phyloP scores from a whole-genome alignment of 1,284 basidiomycete species.

The Neonothopanus nambi region DNA sequence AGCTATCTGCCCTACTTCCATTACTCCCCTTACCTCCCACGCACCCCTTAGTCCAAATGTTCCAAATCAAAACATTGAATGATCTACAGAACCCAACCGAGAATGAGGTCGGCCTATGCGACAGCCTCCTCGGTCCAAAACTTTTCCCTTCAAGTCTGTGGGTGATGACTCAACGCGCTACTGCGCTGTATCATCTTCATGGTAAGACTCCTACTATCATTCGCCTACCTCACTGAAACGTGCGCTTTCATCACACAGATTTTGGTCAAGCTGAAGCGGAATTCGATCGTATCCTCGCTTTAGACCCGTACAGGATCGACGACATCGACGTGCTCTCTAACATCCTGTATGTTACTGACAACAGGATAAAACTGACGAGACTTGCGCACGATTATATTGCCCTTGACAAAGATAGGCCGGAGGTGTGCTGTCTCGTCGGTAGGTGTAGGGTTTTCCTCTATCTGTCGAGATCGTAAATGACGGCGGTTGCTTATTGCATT shows the following conservation, averaged over 20 bases:
- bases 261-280: slow-evolving; percentile 82
- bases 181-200: slow-evolving; percentile 88
- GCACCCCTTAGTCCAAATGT: slow-evolving; percentile 82
- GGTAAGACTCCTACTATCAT: slow-evolving; percentile 46
- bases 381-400: slow-evolving; percentile 91
- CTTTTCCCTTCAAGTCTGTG: slow-evolving; percentile 86
- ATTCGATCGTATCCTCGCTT: slow-evolving; percentile 78
- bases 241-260: slow-evolving; percentile 47
- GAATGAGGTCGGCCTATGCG: slow-evolving; percentile 77
- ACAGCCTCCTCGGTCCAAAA: slow-evolving; percentile 67
- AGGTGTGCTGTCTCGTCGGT: slow-evolving; percentile 95
- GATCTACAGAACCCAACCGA: slow-evolving; percentile 88
- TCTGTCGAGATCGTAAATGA: neutral
- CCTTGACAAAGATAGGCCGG: slow-evolving; percentile 88
- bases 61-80: slow-evolving; percentile 87
- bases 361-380: slow-evolving; percentile 84
- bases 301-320: slow-evolving; percentile 91
- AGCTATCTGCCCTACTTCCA: slow-evolving; percentile 67
- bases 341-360: slow-evolving; percentile 94
- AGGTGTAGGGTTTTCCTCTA: slow-evolving; percentile 28
- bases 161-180: slow-evolving; percentile 83
- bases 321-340: slow-evolving; percentile 97
- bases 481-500: neutral
- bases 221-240: slow-evolving; percentile 3
- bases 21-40: slow-evolving; percentile 64